A percentile compares a stretch with the other conserved stretches of the same genome.
Conservation (phyloP, 2,329 filamentous ascomycete genomes). For the Magnaporthiopsis incrustans region DNA sequence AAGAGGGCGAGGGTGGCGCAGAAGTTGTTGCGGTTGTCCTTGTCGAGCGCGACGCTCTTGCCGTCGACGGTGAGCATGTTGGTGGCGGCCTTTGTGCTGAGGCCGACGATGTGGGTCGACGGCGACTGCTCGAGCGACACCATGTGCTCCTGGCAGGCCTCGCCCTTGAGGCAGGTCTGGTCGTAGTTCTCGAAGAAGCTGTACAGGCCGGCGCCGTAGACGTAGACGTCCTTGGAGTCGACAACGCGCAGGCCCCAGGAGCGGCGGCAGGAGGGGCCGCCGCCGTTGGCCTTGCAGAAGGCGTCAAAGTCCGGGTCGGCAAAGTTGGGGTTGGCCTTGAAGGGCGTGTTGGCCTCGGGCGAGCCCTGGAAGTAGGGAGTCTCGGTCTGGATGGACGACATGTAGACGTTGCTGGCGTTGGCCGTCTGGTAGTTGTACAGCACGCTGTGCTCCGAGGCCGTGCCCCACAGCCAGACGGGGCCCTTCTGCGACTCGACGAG, state of each 20-base stretch:
- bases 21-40: conserved; percentile 58
- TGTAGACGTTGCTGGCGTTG: conserved; percentile 70
- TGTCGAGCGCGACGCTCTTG: conserved; percentile 41
- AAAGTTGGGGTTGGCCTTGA: conserved; percentile 48
- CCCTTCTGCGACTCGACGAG: conserved; percentile 67
- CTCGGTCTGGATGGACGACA: conserved; percentile 80
- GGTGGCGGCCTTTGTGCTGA: conserved; percentile 66
- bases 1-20: conserved; percentile 54
- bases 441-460: conserved; percentile 57
- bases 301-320: conserved; percentile 61
- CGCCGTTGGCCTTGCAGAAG: conserved; percentile 38
- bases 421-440: conserved; percentile 80
- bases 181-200: conserved; percentile 78
- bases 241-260: conserved; percentile 68
- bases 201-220: conserved; percentile 71
- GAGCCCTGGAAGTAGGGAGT: conserved; percentile 85
- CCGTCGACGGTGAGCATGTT: conserved; percentile 66
- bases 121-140: conserved; percentile 58
- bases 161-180: conserved; percentile 57
- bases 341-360: conserved; percentile 62
- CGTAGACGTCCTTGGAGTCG: conserved; percentile 56
- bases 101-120: conserved; percentile 54
- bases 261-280: conserved; percentile 48
- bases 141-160: conserved; percentile 73
- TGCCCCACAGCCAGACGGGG: conserved; percentile 75